phyloP scores from a whole-genome alignment of 192 early-diverging fungal species.

The Cladochytrium replicatum region DNA sequence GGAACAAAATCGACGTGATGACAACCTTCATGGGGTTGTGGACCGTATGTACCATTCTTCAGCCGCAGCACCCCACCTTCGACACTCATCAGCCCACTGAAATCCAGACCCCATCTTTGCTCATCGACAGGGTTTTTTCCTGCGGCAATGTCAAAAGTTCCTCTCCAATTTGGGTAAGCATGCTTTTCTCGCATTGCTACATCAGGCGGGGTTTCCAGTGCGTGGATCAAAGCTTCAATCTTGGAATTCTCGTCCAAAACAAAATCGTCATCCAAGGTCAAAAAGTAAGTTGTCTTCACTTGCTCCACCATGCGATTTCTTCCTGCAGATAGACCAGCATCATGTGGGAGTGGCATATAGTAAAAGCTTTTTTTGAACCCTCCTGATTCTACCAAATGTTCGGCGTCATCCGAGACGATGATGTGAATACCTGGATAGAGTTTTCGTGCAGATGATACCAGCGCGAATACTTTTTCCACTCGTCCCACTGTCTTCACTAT shows the following conservation, averaged over 20 bases:
- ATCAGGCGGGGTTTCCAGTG: constrained; percentile 10
- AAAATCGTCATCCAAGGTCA: constrained; percentile 27
- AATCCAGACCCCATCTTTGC: constrained; percentile 18
- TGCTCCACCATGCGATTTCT: constrained; percentile 23
- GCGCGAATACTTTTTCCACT: constrained; percentile 19
- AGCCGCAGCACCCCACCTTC: constrained; percentile 4
- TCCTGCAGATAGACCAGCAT: constrained; percentile 26
- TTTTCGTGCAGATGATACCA: constrained; percentile 8
- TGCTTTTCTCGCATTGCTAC: too few species aligned
- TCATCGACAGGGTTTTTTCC: constrained; percentile 24
- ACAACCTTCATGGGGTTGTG: constrained; percentile 19
- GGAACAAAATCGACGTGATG: constrained; percentile 24
- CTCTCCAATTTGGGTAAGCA: too few species aligned
- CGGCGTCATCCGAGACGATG: constrained; percentile 21
- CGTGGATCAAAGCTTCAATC: constrained; percentile 15
- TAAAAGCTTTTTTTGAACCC: constrained; percentile 18
- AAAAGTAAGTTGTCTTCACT: constrained; percentile 16
- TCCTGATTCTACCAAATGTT: too few species aligned
- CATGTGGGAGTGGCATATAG: constrained; percentile 18
- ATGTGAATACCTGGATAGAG: constrained; percentile 22
- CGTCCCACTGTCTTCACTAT: constrained; percentile 23
- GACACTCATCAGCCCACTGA: constrained; percentile 18
- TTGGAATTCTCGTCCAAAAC: constrained; percentile 1
- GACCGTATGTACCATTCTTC: constrained; percentile 5
- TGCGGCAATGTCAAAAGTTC: constrained; percentile 22